These are phyloP conservation scores for Taiozyma sp. DNA, from an alignment of 1,139 yeast genomes.

Conservation along the genomic window DNA sequence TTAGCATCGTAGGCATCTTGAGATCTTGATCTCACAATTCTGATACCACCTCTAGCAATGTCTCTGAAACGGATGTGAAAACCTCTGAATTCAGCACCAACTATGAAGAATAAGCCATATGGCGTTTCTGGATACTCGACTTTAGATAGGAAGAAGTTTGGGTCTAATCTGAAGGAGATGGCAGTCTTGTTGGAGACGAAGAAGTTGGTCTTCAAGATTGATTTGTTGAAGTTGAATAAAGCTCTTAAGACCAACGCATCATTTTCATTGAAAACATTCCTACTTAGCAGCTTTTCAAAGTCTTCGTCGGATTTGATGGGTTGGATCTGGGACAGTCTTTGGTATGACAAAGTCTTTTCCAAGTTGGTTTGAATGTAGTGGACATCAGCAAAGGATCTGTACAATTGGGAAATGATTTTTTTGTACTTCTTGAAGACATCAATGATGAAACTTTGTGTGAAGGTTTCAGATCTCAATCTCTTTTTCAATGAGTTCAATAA, in stretches of 20 bases:
- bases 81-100: slow-evolving; percentile 95
- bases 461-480: slow-evolving; percentile 89
- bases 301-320: slow-evolving; percentile 75
- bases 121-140: slow-evolving; percentile 90
- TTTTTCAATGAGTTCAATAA: slow-evolving; percentile 77
- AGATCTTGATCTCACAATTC: slow-evolving; percentile 87
- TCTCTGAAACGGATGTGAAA: slow-evolving; percentile 97
- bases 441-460: slow-evolving; percentile 77
- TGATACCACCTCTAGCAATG: slow-evolving; percentile 96
- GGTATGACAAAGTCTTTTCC: slow-evolving; percentile 84
- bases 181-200: slow-evolving; percentile 95
- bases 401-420: slow-evolving; percentile 73
- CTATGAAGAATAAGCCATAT: slow-evolving; percentile 91
- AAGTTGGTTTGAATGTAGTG: slow-evolving; percentile 60
- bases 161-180: slow-evolving; percentile 83
- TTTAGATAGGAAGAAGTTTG: slow-evolving; percentile 67
- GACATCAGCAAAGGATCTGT: slow-evolving; percentile 86
- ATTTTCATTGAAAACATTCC: slow-evolving; percentile 73
- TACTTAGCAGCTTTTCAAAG: slow-evolving; percentile 59
- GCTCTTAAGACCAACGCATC: slow-evolving; percentile 81
- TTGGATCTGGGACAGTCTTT: slow-evolving; percentile 71
- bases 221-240: slow-evolving; percentile 75
- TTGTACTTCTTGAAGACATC: slow-evolving; percentile 70
- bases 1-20: slow-evolving; percentile 82
- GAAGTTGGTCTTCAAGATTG: slow-evolving; percentile 89